phyloP scores from a whole-genome alignment of 192 early-diverging fungal species.

The Backusella mclennaniae region DNA sequence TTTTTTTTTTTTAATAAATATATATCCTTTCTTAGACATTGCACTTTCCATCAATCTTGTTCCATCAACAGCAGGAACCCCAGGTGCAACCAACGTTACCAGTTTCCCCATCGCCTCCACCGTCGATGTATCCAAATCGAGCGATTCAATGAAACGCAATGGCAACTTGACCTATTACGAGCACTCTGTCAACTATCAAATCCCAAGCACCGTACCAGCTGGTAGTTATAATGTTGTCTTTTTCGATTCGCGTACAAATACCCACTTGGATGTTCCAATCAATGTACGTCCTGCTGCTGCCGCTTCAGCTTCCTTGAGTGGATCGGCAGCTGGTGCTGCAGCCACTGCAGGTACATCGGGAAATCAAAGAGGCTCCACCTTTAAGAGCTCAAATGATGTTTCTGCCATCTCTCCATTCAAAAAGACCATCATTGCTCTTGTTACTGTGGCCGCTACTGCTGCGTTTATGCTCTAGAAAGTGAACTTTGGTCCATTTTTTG shows the following conservation, averaged over 20 bases:
- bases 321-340: not conserved
- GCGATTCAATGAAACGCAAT: not conserved
- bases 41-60: conserved; percentile 20
- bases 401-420: not conserved
- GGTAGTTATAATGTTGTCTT: conserved; percentile 37
- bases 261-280: conserved; percentile 26
- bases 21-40: conserved; percentile 13
- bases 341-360: not conserved
- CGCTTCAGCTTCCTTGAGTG: conserved; percentile 6
- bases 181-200: conserved; percentile 28
- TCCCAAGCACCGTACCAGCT: conserved; percentile 20
- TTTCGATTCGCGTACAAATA: conserved; percentile 27
- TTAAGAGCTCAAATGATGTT: conserved; percentile 14
- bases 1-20: not conserved
- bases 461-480: conserved; percentile 20
- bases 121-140: conserved; percentile 28
- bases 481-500: not conserved
- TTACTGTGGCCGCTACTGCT: conserved; percentile 22
- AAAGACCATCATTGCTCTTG: conserved; percentile 23
- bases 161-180: conserved; percentile 31
- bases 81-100: conserved; percentile 10
- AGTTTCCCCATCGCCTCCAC: conserved; percentile 8
- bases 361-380: conserved; percentile 6
- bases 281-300: conserved; percentile 17
- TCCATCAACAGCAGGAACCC: not conserved